Conservation (phyloP, 1,284 basidiomycete species). For the Boletellus deceptivus region DNA sequence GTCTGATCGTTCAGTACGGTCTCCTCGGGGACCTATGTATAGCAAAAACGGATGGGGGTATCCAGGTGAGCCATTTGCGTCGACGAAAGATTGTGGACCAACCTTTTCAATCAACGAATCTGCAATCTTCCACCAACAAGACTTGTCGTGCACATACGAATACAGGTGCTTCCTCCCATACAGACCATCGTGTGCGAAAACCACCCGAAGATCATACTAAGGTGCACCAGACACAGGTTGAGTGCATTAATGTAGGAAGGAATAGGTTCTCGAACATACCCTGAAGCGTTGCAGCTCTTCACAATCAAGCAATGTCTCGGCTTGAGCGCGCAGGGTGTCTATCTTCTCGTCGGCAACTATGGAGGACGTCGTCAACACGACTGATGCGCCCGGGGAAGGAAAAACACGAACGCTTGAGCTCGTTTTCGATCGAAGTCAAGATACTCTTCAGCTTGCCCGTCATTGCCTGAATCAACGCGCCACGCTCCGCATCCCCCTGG, state of each 20-base stretch:
- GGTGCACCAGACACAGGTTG: background rate
- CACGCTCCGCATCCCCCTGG: constrained; percentile 46
- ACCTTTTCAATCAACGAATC: constrained; percentile 67
- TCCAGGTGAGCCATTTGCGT: background rate
- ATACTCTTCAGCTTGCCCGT: constrained; percentile 50
- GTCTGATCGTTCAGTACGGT: constrained; percentile 61
- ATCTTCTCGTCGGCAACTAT: constrained; percentile 55
- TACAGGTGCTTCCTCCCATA: constrained; percentile 72
- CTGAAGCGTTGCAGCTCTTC: constrained; percentile 59
- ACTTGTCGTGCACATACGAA: constrained; percentile 66
- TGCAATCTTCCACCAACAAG: constrained; percentile 76
- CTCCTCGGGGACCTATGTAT: constrained; percentile 60
- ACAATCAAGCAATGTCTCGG: constrained; percentile 50
- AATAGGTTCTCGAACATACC: constrained; percentile 40
- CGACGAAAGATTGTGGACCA: background rate
- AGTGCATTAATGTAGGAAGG: background rate
- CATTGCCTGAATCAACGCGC: constrained; percentile 42
- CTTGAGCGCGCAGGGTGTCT: constrained; percentile 41
- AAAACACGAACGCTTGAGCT: constrained; percentile 47
- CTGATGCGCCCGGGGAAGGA: background rate
- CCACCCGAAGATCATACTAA: constrained; percentile 75
- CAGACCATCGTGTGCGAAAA: constrained; percentile 71
- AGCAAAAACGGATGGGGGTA: too few species aligned
- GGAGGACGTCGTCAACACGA: background rate
- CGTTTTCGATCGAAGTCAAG: constrained; percentile 49